Percentiles rank a stretch among this genome's conserved stretches.
Conservation (phyloP, 768 basidiomycete species). For the Auriculariales sp. region DNA sequence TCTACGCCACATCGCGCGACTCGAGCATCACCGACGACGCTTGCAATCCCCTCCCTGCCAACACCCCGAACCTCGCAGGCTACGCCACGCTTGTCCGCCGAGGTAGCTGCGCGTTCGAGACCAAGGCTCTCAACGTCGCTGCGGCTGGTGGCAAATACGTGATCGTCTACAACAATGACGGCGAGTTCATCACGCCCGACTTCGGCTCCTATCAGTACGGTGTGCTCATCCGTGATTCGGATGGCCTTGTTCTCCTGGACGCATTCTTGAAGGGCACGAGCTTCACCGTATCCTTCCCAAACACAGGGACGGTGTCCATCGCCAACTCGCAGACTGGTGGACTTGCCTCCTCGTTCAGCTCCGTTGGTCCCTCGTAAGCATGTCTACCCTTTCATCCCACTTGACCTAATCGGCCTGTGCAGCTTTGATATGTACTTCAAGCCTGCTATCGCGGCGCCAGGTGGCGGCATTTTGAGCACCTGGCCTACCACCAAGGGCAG, state of each 20-base stretch:
- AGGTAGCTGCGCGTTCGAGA: slow-evolving; percentile 42
- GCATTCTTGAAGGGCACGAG: slow-evolving; percentile 30
- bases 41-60: slow-evolving; percentile 39
- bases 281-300: slow-evolving; percentile 33
- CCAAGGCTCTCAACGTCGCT: slow-evolving; percentile 37
- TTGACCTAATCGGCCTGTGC: too few relatives aligned
- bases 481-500: slow-evolving; percentile 6
- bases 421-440: slow-evolving; percentile 16
- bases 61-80: slow-evolving; percentile 36
- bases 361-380: slow-evolving; percentile 49
- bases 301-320: slow-evolving; percentile 25
- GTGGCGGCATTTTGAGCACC: slow-evolving; percentile 10
- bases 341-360: slow-evolving; percentile 38
- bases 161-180: slow-evolving; percentile 29
- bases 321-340: slow-evolving; percentile 40
- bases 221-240: slow-evolving; percentile 36
- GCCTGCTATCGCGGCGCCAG: slow-evolving; percentile 10
- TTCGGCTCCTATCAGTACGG: slow-evolving; percentile 30
- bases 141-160: slow-evolving; percentile 31
- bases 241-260: slow-evolving; percentile 40
- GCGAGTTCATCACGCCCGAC: slow-evolving; percentile 26
- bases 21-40: slow-evolving; percentile 39
- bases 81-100: slow-evolving; percentile 43
- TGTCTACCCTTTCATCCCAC: too few relatives aligned
- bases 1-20: slow-evolving; percentile 46